phyloP scores from a whole-genome alignment of 345 rosid genomes.

The Isatis tinctoria region DNA sequence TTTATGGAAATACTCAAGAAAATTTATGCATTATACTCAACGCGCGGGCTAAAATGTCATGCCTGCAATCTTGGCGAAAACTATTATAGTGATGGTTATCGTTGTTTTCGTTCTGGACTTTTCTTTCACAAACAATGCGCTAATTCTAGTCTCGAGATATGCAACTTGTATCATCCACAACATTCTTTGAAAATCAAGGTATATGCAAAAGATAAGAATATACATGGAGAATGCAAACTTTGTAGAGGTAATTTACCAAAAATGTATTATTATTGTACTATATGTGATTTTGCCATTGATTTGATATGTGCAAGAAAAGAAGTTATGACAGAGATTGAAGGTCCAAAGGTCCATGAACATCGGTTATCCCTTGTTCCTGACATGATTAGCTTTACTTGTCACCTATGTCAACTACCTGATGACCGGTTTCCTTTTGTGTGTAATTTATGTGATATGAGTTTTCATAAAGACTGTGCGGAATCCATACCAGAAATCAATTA shows the following conservation, averaged over 20 bases:
- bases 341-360: neutral
- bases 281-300: neutral
- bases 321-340: neutral
- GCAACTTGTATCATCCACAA: neutral
- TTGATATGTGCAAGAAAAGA: neutral
- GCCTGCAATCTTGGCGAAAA: neutral
- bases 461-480: conserved; percentile 12
- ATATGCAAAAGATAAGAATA: neutral
- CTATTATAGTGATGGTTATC: neutral
- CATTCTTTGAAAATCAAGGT: neutral
- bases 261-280: neutral
- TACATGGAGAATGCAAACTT: neutral
- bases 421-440: conserved; percentile 14
- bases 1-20: neutral
- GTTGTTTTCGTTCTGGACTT: neutral
- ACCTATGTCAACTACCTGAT: neutral
- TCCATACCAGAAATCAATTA: conserved; percentile 1
- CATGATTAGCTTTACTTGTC: neutral
- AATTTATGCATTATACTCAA: neutral
- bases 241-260: conserved; percentile 4
- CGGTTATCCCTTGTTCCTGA: neutral
- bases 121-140: neutral
- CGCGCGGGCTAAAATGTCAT: neutral
- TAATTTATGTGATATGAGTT: conserved; percentile 1
- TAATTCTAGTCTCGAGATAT: neutral